These are phyloP conservation scores for Funneliformis geosporum DNA, from an alignment of 192 early-diverging fungal genomes.

Conservation along the genomic window DNA sequence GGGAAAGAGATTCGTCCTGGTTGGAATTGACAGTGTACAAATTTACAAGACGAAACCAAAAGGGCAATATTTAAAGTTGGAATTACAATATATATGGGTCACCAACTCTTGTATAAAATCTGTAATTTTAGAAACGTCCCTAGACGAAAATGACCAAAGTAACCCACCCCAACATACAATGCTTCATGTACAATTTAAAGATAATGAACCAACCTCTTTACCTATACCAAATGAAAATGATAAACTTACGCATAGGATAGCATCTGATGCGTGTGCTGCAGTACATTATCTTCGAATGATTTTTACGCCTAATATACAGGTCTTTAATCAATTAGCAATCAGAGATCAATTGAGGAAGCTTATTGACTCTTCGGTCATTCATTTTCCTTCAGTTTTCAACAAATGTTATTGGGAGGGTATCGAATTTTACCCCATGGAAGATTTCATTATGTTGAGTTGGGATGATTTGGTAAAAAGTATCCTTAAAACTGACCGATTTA, in stretches of 20 bases:
- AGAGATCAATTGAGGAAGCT: not conserved
- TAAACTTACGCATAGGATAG: not conserved
- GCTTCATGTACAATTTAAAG: not conserved
- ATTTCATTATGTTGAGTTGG: slow-evolving; percentile 1
- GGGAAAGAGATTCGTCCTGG: not conserved
- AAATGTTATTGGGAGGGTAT: not conserved
- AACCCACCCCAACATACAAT: too few species aligned
- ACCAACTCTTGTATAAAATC: not conserved
- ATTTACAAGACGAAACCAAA: slow-evolving; percentile 1
- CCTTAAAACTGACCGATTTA: not conserved
- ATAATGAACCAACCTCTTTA: not conserved
- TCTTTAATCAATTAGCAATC: not conserved
- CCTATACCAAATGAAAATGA: not conserved
- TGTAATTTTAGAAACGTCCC: not conserved
- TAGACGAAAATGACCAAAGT: not conserved
- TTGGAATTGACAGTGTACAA: not conserved
- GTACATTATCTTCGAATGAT: not conserved
- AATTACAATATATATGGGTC: slow-evolving; percentile 1
- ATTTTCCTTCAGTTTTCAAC: not conserved
- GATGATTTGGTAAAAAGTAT: slow-evolving; percentile 3
- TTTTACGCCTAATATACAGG: not conserved
- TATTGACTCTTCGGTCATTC: not conserved
- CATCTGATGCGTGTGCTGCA: not conserved
- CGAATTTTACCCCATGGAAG: not conserved
- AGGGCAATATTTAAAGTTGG: not conserved